Evolutionary conservation across 352 stramenopile species (phyloP), one percentile per base, ranked within the genome.

Genomic region (Phytophthora hybrid): DNA sequence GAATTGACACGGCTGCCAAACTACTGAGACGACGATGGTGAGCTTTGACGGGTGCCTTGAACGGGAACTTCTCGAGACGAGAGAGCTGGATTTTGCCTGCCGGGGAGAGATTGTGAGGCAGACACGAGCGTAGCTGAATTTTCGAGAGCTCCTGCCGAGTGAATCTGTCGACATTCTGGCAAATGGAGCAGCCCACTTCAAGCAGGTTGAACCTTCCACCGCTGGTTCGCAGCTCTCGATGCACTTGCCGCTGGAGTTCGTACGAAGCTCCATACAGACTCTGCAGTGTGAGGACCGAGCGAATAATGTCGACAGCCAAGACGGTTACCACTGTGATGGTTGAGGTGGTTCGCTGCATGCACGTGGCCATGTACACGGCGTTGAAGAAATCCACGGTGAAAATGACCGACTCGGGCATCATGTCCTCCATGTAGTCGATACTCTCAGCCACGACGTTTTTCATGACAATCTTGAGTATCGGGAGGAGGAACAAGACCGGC

Each of bases 341-440:
- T 6, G 63, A 64, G 1, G 63, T 61, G 1, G 44, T 19, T 18
- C 41, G 31, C 32, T 76, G 62, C 62, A 76, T 72, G 9, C 51
- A 76, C n/a, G 57, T 64, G 2, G 69, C 57, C 39, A 86, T 47
- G 32, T 74, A 89, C 1, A 89, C 39, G 29, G 78, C 41, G 56
- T 89, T 78, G 66, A 85, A 89, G 44, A 85, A 65, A 31, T 87
- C 75, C 13, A 83, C 72, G 3, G 84, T 84, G 61, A 89, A 82
- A 11, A 84, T 79, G 13, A 87, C 63, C 0, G 70, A 66, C 46
- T 89, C 72, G 0, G 81, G 72, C 39, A 81, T 77, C 39, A 65
- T 55, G 52, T 84, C 75, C 32, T 76, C 63, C 63, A 69, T 69
- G 62, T 68, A 54, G 23, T 41, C n/a, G 56, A 80, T 73, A 29